A percentile compares a stretch with the other conserved stretches of the same genome.
Evolutionary conservation across 805 yeast species (phyloP).

Genomic region (Metschnikowia cerradonensis): DNA sequence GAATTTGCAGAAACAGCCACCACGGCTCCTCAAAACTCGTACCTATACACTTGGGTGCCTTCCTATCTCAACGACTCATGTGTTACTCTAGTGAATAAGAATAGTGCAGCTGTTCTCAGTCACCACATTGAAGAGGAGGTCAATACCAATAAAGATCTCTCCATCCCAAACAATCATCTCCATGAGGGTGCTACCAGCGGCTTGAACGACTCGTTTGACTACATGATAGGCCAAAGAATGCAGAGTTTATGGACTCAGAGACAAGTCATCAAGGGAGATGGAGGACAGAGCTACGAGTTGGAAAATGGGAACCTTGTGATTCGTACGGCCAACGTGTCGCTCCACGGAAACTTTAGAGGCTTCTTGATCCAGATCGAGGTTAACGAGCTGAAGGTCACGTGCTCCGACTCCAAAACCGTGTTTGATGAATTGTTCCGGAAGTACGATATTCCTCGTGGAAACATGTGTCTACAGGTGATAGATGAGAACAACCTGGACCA

Average conservation of each 20-base stretch:
- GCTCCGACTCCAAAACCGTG: slow-evolving; percentile 11
- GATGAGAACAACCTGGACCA: slow-evolving; percentile 24
- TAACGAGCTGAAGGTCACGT: slow-evolving; percentile 10
- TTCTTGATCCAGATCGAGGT: slow-evolving; percentile 58
- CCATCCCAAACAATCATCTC: slow-evolving; percentile 35
- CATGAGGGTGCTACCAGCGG: slow-evolving; percentile 54
- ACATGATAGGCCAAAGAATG: slow-evolving; percentile 51
- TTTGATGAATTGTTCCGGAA: slow-evolving; percentile 27
- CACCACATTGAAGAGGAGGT: slow-evolving; percentile 32
- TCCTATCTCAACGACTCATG: slow-evolving; percentile 47
- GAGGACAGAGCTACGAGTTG: slow-evolving; percentile 62
- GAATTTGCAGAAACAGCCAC: slow-evolving; percentile 24
- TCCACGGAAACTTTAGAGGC: slow-evolving; percentile 73
- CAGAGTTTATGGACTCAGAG: slow-evolving; percentile 67
- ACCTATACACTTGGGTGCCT: slow-evolving; percentile 47
- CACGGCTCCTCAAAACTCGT: slow-evolving; percentile 38
- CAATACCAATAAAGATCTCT: slow-evolving; percentile 13
- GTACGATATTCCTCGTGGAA: slow-evolving; percentile 40
- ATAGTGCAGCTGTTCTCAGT: slow-evolving; percentile 33
- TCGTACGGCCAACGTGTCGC: slow-evolving; percentile 64
- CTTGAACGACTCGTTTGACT: slow-evolving; percentile 54
- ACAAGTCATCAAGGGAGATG: slow-evolving; percentile 70
- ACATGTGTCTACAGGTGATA: slow-evolving; percentile 30
- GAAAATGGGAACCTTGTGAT: slow-evolving; percentile 50
- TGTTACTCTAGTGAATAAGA: slow-evolving; percentile 46